These are phyloP conservation scores for Achaetomiella virescens DNA, from an alignment of 495 filamentous ascomycete genomes.

Conservation along the genomic window DNA sequence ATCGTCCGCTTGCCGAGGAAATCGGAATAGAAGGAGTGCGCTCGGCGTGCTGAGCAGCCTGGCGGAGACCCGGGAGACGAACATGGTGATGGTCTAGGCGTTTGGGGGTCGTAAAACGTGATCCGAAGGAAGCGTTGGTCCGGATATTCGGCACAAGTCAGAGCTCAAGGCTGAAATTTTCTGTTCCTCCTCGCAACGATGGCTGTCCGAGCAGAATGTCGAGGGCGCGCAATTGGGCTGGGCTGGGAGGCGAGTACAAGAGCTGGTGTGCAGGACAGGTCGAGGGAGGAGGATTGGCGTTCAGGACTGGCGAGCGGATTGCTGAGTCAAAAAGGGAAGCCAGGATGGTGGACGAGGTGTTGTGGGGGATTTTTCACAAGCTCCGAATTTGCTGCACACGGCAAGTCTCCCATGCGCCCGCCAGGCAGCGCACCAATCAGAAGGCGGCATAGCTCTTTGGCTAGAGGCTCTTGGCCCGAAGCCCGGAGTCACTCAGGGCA, in stretches of 20 bases:
- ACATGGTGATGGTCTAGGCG: slow-evolving; percentile 42
- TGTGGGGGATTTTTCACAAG: slow-evolving; percentile 19
- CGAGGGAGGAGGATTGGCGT: slow-evolving; percentile 26
- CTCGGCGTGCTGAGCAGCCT: slow-evolving; percentile 54
- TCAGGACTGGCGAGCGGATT: slow-evolving; percentile 1
- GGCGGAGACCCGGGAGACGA: slow-evolving; percentile 60
- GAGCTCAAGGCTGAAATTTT: background rate
- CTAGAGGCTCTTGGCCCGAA: slow-evolving; percentile 6
- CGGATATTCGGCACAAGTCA: background rate
- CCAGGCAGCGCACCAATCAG: slow-evolving; percentile 2
- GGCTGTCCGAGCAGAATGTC: slow-evolving; percentile 16
- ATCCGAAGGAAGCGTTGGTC: background rate
- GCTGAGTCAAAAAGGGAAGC: slow-evolving; percentile 4
- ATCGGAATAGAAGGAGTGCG: slow-evolving; percentile 82
- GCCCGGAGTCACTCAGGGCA: slow-evolving; percentile 9
- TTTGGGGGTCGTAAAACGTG: background rate
- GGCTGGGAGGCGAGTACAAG: background rate
- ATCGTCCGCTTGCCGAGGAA: slow-evolving; percentile 80
- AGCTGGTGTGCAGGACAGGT: slow-evolving; percentile 22
- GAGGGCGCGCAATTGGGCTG: background rate
- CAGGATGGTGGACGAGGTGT: slow-evolving; percentile 2
- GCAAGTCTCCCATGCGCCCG: slow-evolving; percentile 8
- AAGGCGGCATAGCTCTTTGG: no score
- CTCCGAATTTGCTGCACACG: slow-evolving; percentile 9
- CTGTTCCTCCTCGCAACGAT: slow-evolving; percentile 27